Evolutionary conservation across 208 protist genomes (phyloP).

Genomic region (Trypanosoma theileri): DNA sequence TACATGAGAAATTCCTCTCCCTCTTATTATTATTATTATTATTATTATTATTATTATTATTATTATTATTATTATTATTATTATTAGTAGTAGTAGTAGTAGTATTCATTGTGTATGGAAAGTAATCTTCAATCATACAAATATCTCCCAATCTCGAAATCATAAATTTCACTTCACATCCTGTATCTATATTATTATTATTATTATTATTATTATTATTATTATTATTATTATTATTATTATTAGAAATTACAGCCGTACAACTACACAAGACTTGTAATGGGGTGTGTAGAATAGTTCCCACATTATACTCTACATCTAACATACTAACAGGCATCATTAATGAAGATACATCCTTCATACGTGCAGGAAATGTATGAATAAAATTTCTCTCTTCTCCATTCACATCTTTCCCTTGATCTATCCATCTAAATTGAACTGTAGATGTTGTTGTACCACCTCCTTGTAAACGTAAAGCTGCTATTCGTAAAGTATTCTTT

Average conservation of each 20-base stretch:
- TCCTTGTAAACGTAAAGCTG: not conserved
- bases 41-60: not conserved
- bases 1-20: constrained; percentile 7
- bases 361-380: not conserved
- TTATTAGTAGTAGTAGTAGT: not conserved
- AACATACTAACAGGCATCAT: not conserved
- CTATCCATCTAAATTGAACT: constrained; percentile 2
- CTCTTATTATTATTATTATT: not conserved
- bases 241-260: not conserved
- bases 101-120: too few relatives aligned
- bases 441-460: too few relatives aligned
- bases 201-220: not conserved
- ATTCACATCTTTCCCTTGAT: not conserved
- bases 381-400: not conserved
- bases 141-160: constrained; percentile 29
- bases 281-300: constrained; percentile 4
- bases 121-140: constrained; percentile 1
- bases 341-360: not conserved
- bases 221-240: not conserved
- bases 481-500: constrained; percentile 4
- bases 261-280: constrained; percentile 18
- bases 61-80: constrained; percentile 1
- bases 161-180: constrained; percentile 7
- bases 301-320: constrained; percentile 17
- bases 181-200: not conserved